These are phyloP conservation scores for Mucor sp. DNA, from an alignment of 371 early-diverging fungal genomes.

Conservation along the genomic window DNA sequence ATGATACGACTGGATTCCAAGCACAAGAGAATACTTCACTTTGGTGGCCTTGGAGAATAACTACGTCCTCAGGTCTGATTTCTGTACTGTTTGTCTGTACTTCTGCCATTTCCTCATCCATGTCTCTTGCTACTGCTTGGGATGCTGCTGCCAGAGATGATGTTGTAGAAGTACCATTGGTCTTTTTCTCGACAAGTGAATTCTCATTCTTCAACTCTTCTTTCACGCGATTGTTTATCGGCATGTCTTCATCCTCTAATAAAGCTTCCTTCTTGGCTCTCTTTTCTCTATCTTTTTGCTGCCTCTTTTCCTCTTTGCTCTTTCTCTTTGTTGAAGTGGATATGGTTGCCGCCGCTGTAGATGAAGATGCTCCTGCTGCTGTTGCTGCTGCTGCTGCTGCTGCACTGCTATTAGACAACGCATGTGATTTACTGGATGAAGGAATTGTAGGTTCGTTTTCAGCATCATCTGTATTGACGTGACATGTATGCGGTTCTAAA, in stretches of 20 bases:
- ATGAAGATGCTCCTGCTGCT: neutral
- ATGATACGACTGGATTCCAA: conserved; percentile 79
- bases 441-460: conserved; percentile 16
- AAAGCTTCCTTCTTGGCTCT: conserved; percentile 26
- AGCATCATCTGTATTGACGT: conserved; percentile 41
- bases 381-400: neutral
- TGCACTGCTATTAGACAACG: neutral
- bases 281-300: conserved; percentile 49
- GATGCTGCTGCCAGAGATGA: neutral
- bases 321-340: conserved; percentile 40
- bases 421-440: conserved; percentile 12
- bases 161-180: neutral
- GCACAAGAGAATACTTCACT: conserved; percentile 80
- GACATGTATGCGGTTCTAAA: conserved; percentile 71
- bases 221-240: conserved; percentile 17
- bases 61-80: conserved; percentile 35
- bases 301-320: conserved; percentile 57
- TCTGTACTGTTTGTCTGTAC: neutral
- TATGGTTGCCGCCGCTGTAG: neutral
- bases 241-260: conserved; percentile 11
- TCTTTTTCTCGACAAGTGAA: neutral
- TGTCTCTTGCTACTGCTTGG: neutral
- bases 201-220: conserved; percentile 1
- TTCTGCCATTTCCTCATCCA: conserved; percentile 12
- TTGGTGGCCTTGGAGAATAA: conserved; percentile 67